Percentiles rank a stretch among this genome's conserved stretches.
Evolutionary conservation across 2,329 filamentous ascomycete genomes (phyloP).

Genomic region (Byssothecium circinans): DNA sequence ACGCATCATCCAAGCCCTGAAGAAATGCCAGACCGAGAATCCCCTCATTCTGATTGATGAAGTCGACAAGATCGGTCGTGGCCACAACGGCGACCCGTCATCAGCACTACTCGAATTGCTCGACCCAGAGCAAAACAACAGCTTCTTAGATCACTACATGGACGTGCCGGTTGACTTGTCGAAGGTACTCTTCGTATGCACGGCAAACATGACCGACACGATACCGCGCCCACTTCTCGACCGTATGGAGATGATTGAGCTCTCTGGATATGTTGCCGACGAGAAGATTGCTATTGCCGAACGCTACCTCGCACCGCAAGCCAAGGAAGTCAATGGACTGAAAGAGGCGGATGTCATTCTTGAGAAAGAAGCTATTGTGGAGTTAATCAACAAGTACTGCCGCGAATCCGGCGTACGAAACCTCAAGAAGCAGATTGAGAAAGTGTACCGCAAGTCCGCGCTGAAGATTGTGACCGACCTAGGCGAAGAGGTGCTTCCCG

Average conservation of each 20-base stretch:
- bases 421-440: constrained; percentile 98
- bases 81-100: constrained; percentile 93
- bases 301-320: constrained; percentile 85
- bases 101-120: constrained; percentile 91
- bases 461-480: constrained; percentile 96
- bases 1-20: constrained; percentile 95
- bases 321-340: constrained; percentile 90
- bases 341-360: constrained; percentile 90
- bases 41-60: constrained; percentile 96
- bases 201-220: constrained; percentile 97
- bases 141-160: constrained; percentile 98
- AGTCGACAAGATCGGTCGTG: constrained; percentile 95
- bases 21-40: constrained; percentile 99
- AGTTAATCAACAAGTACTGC: constrained; percentile 98
- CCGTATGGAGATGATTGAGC: constrained; percentile 95
- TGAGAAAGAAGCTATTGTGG: constrained; percentile 83
- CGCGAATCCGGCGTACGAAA: constrained; percentile 96
- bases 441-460: constrained; percentile 96
- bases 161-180: constrained; percentile 96
- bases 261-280: constrained; percentile 95
- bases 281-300: constrained; percentile 99
- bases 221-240: constrained; percentile 92
- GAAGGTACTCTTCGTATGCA: constrained; percentile 98
- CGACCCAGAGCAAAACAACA: constrained; percentile 95
- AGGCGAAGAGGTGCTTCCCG: constrained; percentile 78